Percentiles rank a stretch among this genome's conserved stretches.
Evolutionary conservation across 1,139 yeast species (phyloP).

Genomic region (Debaryomyces nepalensis): DNA sequence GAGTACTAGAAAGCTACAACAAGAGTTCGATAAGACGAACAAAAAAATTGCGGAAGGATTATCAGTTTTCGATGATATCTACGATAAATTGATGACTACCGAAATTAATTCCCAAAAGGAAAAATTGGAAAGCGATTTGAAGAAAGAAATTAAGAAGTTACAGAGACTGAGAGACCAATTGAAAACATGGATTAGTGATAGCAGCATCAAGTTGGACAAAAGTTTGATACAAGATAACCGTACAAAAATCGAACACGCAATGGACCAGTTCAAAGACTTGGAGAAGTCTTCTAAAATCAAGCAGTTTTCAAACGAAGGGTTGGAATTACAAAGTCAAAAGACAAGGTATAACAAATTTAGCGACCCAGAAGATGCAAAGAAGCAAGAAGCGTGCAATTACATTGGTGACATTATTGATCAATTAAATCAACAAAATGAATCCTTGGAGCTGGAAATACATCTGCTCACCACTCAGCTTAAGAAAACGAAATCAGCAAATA

Average conservation of each 20-base stretch:
- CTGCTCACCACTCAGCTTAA: constrained; percentile 47
- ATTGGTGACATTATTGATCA: constrained; percentile 79
- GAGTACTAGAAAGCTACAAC: constrained; percentile 56
- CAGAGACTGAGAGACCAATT: constrained; percentile 96
- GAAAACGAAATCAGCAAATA: constrained; percentile 56
- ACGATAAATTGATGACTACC: constrained; percentile 81
- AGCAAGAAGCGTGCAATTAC: constrained; percentile 74
- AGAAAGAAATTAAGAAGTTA: constrained; percentile 93
- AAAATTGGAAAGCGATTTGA: constrained; percentile 88
- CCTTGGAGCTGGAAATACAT: constrained; percentile 77
- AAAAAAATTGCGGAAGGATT: constrained; percentile 96
- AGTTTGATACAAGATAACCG: constrained; percentile 75
- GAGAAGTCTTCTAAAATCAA: constrained; percentile 95
- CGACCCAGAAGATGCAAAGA: constrained; percentile 80
- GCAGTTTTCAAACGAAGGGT: constrained; percentile 93
- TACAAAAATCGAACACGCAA: constrained; percentile 82
- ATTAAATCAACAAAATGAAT: constrained; percentile 79
- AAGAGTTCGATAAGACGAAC: constrained; percentile 93
- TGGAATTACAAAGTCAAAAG: constrained; percentile 64
- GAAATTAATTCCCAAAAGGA: constrained; percentile 92
- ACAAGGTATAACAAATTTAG: constrained; percentile 36
- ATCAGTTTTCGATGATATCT: constrained; percentile 80
- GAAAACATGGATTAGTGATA: constrained; percentile 92
- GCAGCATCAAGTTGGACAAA: constrained; percentile 90
- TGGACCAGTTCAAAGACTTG: constrained; percentile 96